Evolutionary conservation across 345 rosid species (phyloP).

Genomic region (Salix exigua): DNA sequence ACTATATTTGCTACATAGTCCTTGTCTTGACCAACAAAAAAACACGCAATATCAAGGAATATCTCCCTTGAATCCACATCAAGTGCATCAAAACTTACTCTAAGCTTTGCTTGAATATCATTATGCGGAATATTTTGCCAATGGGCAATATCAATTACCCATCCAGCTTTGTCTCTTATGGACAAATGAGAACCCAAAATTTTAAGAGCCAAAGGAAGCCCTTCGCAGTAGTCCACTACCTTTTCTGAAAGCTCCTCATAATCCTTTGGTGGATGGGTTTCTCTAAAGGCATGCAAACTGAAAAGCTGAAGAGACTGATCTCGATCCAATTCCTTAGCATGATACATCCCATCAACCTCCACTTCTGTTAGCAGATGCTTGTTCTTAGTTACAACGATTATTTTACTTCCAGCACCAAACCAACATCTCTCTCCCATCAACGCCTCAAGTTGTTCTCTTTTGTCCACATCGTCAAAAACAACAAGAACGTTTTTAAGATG

Average conservation of each 20-base stretch:
- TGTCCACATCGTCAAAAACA: conserved; percentile 6
- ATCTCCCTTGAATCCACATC: too few species aligned
- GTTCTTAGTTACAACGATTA: background rate
- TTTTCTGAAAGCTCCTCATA: background rate
- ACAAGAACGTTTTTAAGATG: background rate
- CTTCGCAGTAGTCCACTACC: background rate
- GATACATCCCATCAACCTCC: background rate
- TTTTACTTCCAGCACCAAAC: background rate
- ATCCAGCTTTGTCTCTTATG: background rate
- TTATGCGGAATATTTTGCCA: too few species aligned
- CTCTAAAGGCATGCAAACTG: background rate
- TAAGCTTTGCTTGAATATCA: too few species aligned
- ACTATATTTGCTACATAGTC: too few species aligned
- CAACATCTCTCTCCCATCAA: background rate
- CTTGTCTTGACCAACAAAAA: too few species aligned
- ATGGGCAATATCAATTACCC: background rate
- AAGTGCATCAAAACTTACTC: too few species aligned
- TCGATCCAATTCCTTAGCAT: background rate
- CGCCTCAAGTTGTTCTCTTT: background rate
- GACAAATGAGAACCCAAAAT: conserved; percentile 1
- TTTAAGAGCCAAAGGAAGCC: background rate
- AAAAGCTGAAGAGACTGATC: background rate
- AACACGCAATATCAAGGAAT: too few species aligned
- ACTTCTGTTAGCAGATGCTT: background rate
- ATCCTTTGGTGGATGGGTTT: background rate